Evolutionary conservation across 129 eudicot species (phyloP).

Genomic region (Scalesia atractyloides): DNA sequence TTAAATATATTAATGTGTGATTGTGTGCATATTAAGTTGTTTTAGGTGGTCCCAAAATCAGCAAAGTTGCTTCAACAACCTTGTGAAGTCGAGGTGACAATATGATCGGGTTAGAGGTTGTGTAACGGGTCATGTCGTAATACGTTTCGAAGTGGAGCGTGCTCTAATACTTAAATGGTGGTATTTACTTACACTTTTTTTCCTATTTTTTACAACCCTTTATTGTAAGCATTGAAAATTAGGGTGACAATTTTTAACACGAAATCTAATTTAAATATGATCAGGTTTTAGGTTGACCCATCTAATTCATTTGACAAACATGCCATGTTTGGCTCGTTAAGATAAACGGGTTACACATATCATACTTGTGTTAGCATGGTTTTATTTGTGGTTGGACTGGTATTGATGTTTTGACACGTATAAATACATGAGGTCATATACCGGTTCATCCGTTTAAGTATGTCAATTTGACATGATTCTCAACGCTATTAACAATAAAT

Average conservation of each 20-base stretch:
- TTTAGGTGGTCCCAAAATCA: slow-evolving; percentile 1
- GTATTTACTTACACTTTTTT: too few relatives aligned
- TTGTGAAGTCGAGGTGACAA: not conserved
- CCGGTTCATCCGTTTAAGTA: too few relatives aligned
- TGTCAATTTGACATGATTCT: too few relatives aligned
- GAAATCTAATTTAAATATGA: not conserved
- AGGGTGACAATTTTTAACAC: too few relatives aligned
- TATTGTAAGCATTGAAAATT: not conserved
- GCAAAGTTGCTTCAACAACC: slow-evolving; percentile 4
- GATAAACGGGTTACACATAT: too few relatives aligned
- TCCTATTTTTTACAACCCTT: not conserved
- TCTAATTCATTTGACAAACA: not conserved
- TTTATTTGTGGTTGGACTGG: too few relatives aligned
- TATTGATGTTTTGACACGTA: too few relatives aligned
- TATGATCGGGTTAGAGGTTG: not conserved
- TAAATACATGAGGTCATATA: too few relatives aligned
- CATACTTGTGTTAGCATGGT: too few relatives aligned
- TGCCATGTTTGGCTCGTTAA: too few relatives aligned
- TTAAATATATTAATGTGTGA: slow-evolving; percentile 2
- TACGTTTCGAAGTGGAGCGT: not conserved
- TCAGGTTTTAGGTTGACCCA: not conserved
- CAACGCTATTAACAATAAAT: too few relatives aligned
- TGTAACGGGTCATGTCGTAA: not conserved
- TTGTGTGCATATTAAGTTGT: not conserved
- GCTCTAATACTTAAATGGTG: too few relatives aligned